Base-by-base conservation (phyloP, 352 stramenopile species). In the Pythium folliculosum region DNA sequence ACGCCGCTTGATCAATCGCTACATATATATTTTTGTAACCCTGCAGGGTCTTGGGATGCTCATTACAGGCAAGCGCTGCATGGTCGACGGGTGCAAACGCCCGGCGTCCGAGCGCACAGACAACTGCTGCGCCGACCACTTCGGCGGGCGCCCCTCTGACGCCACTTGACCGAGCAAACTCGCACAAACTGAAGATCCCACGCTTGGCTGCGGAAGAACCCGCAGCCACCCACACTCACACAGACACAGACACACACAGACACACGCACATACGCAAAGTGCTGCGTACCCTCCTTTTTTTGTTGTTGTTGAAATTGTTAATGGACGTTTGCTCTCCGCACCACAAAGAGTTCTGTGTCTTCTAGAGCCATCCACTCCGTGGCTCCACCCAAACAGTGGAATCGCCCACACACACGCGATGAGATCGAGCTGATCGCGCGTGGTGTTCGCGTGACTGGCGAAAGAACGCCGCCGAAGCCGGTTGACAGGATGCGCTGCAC, bases 51-150 rank as follows among this genome's bases (percentile, higher is more conserved):
- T 32, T 32, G 2, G 27, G 27, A 32, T 5, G 27, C 27, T 32
- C 27, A 32, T 32, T 32, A 1, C 17, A 73, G 68, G 68, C 23
- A 75, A 75, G 52, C 61, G 68, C 21, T 75, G 68, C 22, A 21
- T 65, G 8, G 54, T 75, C 22, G 57, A 70, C 14, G 68, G 62
- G 17, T 75, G 68, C 51, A 69, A 68, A 23, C 48, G 52, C 12
- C 68, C 68, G 14, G 68, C 68, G 7, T 75, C 68, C 32, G 68
- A 75, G 52, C 55, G 68, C 21, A 75, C 62, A 19, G 60, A 75
- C 12, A 75, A 75, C 22, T 70, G 65, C n/a, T 75, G 68, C 30
- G 60, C 61, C 5, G 68, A 75, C 13, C 68, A 75, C 52, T 70
- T 57, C 22, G 57, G 58, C 27, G 40, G 60, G 1, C 65, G 51